Base-by-base conservation (phyloP, 2,329 filamentous ascomycete genomes). In the Fusarium coicis region DNA sequence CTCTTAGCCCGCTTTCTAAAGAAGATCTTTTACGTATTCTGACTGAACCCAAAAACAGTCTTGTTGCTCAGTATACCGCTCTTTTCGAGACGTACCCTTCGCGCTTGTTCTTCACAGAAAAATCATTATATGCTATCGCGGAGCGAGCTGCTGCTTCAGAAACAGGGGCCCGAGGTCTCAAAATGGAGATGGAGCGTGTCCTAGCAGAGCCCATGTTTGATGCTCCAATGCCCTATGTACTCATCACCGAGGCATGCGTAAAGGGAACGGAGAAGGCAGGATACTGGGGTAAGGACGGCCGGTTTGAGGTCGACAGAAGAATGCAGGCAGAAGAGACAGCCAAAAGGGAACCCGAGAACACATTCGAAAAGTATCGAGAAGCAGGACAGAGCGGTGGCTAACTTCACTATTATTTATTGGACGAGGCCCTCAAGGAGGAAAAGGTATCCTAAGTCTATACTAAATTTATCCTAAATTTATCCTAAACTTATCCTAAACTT, bases 41-140 rank as follows among this genome's bases (percentile, higher is more conserved):
- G 43, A 98, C 94, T 1, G 96, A 98, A 80, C 96, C 96, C 2
- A 91, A 93, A 65, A 97, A 98, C 83, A 94, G 92, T 59, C 88
- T 99, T 2, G 87, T 97, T 7, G 90, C 92, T 52, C 96, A 99
- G 82, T 98, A 98, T 81, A 93, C 92, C 23, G 92, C 95, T 6
- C 89, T 98, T 3, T 98, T 98, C 79, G 90, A 93, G 63, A 92
- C 90, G 2, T 92, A 91, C 70, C 92, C 96, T 1, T 94, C 93
- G 61, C 92, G 93, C 53, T 85, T 99, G 6, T 90, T 90, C 73
- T 97, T 98, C 83, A 98, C 96, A 0, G 92, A 90, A 7, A 90
- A 91, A 11, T 93, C 96, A 0, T 84, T 98, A n/a, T 87, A 91
- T 70, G 93, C 93, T 56, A 91, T 99, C 65, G 96, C 96, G 7